Evolutionary conservation across 2,329 filamentous ascomycete species (phyloP), one percentile per base, ranked within the genome.

Genomic region (Hirsutella minnesotensis): DNA sequence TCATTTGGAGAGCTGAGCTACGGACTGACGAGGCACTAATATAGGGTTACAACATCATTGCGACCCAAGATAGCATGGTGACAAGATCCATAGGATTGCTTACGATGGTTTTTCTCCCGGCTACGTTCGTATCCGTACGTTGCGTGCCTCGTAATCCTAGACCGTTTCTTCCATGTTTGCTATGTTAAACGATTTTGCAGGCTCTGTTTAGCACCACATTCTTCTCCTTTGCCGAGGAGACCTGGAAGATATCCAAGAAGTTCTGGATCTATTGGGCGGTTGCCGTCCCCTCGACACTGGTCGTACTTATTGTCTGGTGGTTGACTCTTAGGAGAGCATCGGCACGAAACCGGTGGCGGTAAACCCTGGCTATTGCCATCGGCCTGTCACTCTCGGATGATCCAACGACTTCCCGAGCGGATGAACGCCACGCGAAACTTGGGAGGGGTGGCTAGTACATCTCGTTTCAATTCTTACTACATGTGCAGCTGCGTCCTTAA

Each of bases 241-340:
- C n/a, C 38, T 39, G 24, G 24, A 24, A 31, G 22, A 18, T 39
- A 4, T 39, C 38, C 7, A 18, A 24, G 15, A 39, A 39, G 38
- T 39, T 39, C 21, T 39, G 38, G 38, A 39, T 27, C 12, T 39
- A 39, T 18, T 39, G 38, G 38, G 38, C 15, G 24, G 38, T 39
- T 30, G 38, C 38, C 18, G 21, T 39, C 15, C 38, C 38, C 12
- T 39, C 39, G n/a, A 41, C 31, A 5, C 19, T 41, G 16, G 15
- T 41, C 15, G 38, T 35, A 13, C 31, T 41, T 9, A 7, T 36
- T 15, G 15, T 18, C 18, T 39, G 38, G 38, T 30, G 38, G 38
- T 27, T 39, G 24, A 18, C 18, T 29, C 24, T 39, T 15, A 15
- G 19, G 24, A 29, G 22, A 27, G 20, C 30, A 34, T 27, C 20